Base-by-base conservation (phyloP, 2,329 filamentous ascomycete species). In the Juglanconis juglandina region DNA sequence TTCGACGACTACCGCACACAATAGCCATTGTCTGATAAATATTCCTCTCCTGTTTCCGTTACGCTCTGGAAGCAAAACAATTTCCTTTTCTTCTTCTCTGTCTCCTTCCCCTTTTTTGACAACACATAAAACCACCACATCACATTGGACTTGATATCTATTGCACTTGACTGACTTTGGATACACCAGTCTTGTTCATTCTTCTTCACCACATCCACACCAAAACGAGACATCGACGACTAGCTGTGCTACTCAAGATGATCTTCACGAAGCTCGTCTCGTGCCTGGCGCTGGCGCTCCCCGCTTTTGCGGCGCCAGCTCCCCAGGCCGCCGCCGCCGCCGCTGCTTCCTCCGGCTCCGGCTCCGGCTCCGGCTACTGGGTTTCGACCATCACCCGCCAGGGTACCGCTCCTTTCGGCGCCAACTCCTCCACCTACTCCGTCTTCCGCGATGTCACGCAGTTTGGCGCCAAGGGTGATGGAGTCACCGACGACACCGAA, bases 391-490 rank as follows among this genome's bases (percentile, higher is more conserved):
- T 95, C 69, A 71, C 86, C n/a, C 87, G 88, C 46, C 84, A 91
- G 67, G 92, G 91, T 60, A 75, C 76, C 2, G 81, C 87, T 48
- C 84, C 89, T 35, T 96, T 87, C 70, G 74, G 84, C 63, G 71
- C 71, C 37, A 75, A 77, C 59, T 64, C 77, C 32, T 74, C 75
- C 69, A n/a, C n/a, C n/a, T 95, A 91, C 81, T 82, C 90, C 72
- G 78, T 93, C 65, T 92, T 86, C 76, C 87, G 90, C 67, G 92
- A 92, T 67, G 89, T 93, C 52, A 86, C 84, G 75, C 88, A 91
- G 68, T 93, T 84, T 68, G 90, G 90, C 51, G 90, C 90, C 52
- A 83, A 78, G 64, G 89, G 89, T 75, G 85, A 85, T 71, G 84
- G 81, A 58, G 74, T 77, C 0, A 89, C 88, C 33, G 64, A 98